phyloP scores from a whole-genome alignment of 2,329 filamentous ascomycete species.

The Aureobasidium sp. region DNA sequence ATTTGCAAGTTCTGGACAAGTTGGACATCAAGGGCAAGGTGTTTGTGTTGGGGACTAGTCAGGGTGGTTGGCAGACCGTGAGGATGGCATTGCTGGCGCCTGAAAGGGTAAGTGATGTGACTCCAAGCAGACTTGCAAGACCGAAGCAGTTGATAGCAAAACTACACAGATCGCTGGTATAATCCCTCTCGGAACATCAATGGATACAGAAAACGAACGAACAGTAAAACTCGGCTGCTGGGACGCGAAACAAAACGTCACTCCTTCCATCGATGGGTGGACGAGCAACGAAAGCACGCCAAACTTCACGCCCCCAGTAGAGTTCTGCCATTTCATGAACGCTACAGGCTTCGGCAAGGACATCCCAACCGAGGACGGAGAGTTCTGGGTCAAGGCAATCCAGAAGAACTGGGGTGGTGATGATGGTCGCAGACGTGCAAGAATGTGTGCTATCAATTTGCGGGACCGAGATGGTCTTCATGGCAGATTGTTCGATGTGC shows the following conservation, averaged over 20 bases:
- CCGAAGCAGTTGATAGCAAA: background rate
- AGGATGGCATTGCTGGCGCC: conserved; percentile 45
- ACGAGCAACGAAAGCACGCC: conserved; percentile 31
- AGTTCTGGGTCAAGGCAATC: conserved; percentile 38
- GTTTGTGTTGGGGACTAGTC: conserved; percentile 43
- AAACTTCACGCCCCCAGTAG: conserved; percentile 34
- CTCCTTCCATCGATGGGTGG: conserved; percentile 32
- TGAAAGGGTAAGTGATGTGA: conserved; percentile 31
- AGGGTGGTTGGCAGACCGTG: conserved; percentile 45
- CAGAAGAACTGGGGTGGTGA: conserved; percentile 41
- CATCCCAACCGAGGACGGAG: conserved; percentile 27
- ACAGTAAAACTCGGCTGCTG: conserved; percentile 41
- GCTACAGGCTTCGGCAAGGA: conserved; percentile 39
- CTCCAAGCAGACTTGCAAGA: no score
- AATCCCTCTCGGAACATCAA: conserved; percentile 43
- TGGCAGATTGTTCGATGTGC: conserved; percentile 36
- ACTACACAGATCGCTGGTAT: conserved; percentile 38
- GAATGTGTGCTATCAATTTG: conserved; percentile 44
- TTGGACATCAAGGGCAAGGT: conserved; percentile 34
- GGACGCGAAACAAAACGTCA: conserved; percentile 32
- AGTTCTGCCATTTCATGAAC: conserved; percentile 39
- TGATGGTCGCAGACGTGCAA: conserved; percentile 37
- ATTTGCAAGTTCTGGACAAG: conserved; percentile 31
- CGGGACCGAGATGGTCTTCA: conserved; percentile 41
- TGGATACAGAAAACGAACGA: conserved; percentile 41